Evolutionary conservation across 2,329 filamentous ascomycete species (phyloP).

Genomic region (Microdochium trichocladiopsis): DNA sequence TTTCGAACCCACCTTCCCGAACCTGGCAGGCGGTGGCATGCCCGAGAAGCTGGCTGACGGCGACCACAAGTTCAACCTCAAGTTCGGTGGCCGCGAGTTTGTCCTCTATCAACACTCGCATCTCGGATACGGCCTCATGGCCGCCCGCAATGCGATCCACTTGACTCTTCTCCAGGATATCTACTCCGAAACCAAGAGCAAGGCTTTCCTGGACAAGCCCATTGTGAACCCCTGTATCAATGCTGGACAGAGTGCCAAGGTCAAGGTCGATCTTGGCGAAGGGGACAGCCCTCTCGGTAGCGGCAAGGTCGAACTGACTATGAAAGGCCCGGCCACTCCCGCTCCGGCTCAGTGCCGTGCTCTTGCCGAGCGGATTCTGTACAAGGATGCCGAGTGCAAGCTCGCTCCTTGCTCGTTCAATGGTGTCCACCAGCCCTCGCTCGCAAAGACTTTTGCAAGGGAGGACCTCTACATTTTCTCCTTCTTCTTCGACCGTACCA

Average conservation of each 20-base stretch:
- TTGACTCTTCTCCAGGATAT: constrained; percentile 66
- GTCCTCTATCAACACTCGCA: constrained; percentile 97
- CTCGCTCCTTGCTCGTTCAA: constrained; percentile 97
- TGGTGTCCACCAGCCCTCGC: constrained; percentile 86
- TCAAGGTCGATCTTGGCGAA: constrained; percentile 64
- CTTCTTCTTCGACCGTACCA: constrained; percentile 95
- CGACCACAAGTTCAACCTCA: constrained; percentile 91
- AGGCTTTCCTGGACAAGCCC: constrained; percentile 26
- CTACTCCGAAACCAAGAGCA: constrained; percentile 53
- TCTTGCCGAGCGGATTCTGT: constrained; percentile 82
- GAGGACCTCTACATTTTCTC: constrained; percentile 97
- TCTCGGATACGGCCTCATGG: constrained; percentile 93
- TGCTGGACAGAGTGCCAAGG: constrained; percentile 67
- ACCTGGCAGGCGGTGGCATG: constrained; percentile 66
- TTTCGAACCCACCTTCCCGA: constrained; percentile 90
- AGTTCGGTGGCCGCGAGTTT: constrained; percentile 86
- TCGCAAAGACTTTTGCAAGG: constrained; percentile 83
- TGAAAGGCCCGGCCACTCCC: constrained; percentile 73
- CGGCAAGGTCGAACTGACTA: constrained; percentile 62
- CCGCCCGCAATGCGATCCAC: constrained; percentile 83
- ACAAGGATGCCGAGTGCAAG: constrained; percentile 76
- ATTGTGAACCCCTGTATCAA: constrained; percentile 56
- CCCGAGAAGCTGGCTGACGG: constrained; percentile 79
- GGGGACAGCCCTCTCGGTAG: constrained; percentile 56
- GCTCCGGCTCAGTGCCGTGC: constrained; percentile 82